phyloP scores from a whole-genome alignment of 1,284 basidiomycete genomes.

The Puccinia coronata region DNA sequence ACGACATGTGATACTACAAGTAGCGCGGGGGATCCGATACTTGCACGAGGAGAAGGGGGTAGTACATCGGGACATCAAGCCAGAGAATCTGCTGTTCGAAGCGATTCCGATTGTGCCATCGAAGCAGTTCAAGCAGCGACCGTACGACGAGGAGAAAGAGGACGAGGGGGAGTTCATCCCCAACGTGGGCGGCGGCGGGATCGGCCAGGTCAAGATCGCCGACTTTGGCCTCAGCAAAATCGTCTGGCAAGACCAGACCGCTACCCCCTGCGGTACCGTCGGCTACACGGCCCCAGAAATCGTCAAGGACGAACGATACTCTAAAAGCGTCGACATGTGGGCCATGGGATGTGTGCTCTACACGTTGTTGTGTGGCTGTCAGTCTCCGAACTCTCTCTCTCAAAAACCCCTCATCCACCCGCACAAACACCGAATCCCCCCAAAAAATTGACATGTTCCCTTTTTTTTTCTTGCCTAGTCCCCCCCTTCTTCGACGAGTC shows the following conservation, averaged over 20 bases:
- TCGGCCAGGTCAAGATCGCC: conserved; percentile 96
- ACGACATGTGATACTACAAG: conserved; percentile 95
- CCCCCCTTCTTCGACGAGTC: conserved; percentile 96
- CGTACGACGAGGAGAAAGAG: conserved; percentile 97
- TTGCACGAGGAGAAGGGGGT: conserved; percentile 97
- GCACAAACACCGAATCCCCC: too few relatives aligned
- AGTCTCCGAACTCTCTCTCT: conserved; percentile 57
- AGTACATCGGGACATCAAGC: conserved; percentile 88
- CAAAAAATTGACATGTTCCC: too few relatives aligned
- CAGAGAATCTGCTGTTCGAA: conserved; percentile 94
- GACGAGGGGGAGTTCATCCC: conserved; percentile 95
- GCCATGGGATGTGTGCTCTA: conserved; percentile 97
- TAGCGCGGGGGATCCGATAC: conserved; percentile 91
- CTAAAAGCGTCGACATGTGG: conserved; percentile 99
- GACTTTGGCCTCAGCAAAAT: conserved; percentile 98
- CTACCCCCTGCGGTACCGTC: conserved; percentile 98
- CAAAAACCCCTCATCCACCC: neutral
- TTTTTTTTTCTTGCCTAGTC: neutral
- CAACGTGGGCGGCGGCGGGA: conserved; percentile 91
- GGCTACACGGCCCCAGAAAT: conserved; percentile 99
- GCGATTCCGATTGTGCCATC: conserved; percentile 90
- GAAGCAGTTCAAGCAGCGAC: conserved; percentile 71
- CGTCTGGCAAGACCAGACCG: conserved; percentile 98
- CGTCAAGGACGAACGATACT: conserved; percentile 98
- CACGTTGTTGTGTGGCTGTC: conserved; percentile 96